Base-by-base conservation (phyloP, 106 monocot species). In the Dendrobium huoshanense region DNA sequence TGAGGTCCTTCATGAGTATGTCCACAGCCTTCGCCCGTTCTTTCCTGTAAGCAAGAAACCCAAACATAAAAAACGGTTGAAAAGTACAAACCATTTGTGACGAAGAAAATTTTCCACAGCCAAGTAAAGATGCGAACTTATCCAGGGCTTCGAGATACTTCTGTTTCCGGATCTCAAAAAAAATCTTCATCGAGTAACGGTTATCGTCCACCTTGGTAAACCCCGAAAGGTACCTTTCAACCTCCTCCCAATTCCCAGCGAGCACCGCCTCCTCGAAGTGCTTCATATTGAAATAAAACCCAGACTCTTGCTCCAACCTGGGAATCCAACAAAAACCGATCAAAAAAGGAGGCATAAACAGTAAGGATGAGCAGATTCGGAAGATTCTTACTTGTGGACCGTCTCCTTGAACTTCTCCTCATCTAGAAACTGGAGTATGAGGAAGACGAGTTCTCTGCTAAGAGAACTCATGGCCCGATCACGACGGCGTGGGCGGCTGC, bases 161-260 rank as follows among this genome's bases (percentile, higher is more conserved):
- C 68, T 90, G 89, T 80, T 85, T 87, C 78, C 87, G 82, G 78
- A 90, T 90, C 82, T 90, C 85, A 58, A 87, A 90, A 79, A 90
- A 90, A 33, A 90, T 83, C 79, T 87, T 90, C 89, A 90, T 90
- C 41, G 87, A 90, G 54, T 85, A 87, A 16, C 85, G 82, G 67
- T 90, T 87, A n/a, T 90, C 87, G 33, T 91, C 91, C 40, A 88
- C 86, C 80, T 91, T 86, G 1, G 88, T 91, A 49, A 91, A 91
- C 9, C 88, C 91, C 25, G 82, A 85, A 9, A 91, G 75, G 44
- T 88, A 91, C 72, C 75, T 84, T 56, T 86, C 90, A 6, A 87
- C 85, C 78, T 90, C 87, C 8, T 90, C 87, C 90, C 90, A 87
- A 18, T 87, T 82, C 47, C 87, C 90, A 27, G 56, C 81, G 19